phyloP scores from a whole-genome alignment of 176 grass and related monocot genomes.

The Eragrostis nindensis region DNA sequence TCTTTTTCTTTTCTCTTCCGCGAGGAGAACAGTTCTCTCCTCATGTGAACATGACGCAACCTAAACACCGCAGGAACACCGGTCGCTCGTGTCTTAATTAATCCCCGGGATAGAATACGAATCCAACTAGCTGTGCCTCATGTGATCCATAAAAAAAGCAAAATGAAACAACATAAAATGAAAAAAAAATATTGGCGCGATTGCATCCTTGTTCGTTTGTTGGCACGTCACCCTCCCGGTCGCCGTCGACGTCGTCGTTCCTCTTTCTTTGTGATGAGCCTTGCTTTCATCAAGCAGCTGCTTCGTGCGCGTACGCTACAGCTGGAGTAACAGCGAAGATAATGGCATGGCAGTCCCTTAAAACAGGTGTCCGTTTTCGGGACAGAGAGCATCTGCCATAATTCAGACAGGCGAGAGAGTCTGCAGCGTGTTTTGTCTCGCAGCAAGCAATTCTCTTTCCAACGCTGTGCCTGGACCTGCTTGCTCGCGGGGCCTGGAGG shows the following conservation, averaged over 20 bases:
- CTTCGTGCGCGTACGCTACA: not conserved
- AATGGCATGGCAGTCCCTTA: not conserved
- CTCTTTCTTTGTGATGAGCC: no score
- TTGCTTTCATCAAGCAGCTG: not conserved
- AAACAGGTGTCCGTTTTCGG: not conserved
- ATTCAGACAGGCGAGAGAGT: slow-evolving; percentile 29
- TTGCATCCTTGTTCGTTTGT: not conserved
- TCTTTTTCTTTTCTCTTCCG: no score
- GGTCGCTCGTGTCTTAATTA: not conserved
- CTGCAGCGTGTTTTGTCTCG: slow-evolving; percentile 27
- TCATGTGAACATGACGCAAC: slow-evolving; percentile 31
- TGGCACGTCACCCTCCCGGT: slow-evolving; percentile 28
- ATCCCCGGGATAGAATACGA: not conserved
- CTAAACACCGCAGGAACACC: not conserved
- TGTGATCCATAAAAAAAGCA: not conserved
- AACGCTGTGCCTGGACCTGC: not conserved
- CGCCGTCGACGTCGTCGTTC: no score
- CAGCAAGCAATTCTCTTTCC: slow-evolving; percentile 28
- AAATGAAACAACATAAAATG: not conserved
- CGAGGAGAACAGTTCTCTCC: not conserved
- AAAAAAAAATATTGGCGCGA: not conserved
- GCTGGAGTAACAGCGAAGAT: not conserved
- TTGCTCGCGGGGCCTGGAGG: not conserved
- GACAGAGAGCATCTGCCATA: slow-evolving; percentile 38
- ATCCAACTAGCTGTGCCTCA: slow-evolving; percentile 11